Evolutionary conservation across 2,329 filamentous ascomycete genomes (phyloP), one percentile per base, ranked within the genome.

Genomic region (Davidsoniella virescens): DNA sequence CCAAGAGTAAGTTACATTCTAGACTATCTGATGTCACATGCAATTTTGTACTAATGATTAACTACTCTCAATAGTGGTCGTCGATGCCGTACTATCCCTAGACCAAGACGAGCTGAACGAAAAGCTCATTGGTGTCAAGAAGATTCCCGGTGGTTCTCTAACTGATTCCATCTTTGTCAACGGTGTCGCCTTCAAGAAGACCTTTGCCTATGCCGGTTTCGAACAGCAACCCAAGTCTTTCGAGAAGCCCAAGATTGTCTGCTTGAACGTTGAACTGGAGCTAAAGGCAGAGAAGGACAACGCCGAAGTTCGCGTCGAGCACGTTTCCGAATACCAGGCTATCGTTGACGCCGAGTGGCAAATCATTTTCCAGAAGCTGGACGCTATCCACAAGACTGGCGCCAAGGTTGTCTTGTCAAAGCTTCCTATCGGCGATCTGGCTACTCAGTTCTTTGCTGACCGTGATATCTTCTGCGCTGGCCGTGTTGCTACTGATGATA

Each of bases 341-440:
- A 95, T 98, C 59, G 92, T 98, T 63, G 92, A 98, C 62, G 92
- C 92, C 26, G 92, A 98, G 68, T 98, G 92, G 92, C 87, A 95
- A 68, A 98, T 98, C 63, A 98, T 98, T 66, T 96, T 83, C 78
- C 90, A 95, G 73, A 98, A 98, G 75, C 84, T 98, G 64, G 92
- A 98, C 70, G 86, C 90, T 45, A 70, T 94, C 49, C 78, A 90
- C 75, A 81, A 90, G 68, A 95, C 90, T 5, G 92, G 92, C 50
- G 92, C 92, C 56, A 94, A 95, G 76, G 87, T 98, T 47, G 87
- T 98, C 40, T 80, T 98, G 52, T 94, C 87, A 69, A 96, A 95
- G 70, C 75, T 96, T 55, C 92, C 92, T 39, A 96, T 98, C 61
- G 92, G 92, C 62, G 92, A 98, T 71, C 70, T 98, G 62, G 92